These are phyloP conservation scores for Leccinum subatratum DNA, from an alignment of 1,284 basidiomycete species.

Conservation along the genomic window DNA sequence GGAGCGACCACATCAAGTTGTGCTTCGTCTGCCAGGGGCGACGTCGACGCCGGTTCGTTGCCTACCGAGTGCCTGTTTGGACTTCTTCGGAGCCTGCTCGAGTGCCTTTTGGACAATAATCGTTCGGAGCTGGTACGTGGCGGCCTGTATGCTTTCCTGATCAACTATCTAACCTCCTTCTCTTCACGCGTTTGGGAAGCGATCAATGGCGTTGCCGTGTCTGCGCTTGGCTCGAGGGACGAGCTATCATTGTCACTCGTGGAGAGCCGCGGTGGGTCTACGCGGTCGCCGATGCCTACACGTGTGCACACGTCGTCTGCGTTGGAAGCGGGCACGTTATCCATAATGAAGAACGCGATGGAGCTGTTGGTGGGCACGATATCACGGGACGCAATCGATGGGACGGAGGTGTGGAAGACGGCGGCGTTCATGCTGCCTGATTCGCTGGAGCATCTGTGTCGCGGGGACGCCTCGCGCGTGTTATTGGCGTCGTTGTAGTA, in stretches of 20 bases:
- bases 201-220: not conserved
- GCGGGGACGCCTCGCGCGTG: slow-evolving; percentile 53
- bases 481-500: slow-evolving; percentile 35
- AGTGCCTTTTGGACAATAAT: slow-evolving; percentile 73
- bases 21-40: slow-evolving; percentile 59
- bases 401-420: slow-evolving; percentile 35
- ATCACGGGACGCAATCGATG: slow-evolving; percentile 41
- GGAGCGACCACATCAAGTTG: slow-evolving; percentile 63
- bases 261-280: slow-evolving; percentile 34
- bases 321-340: slow-evolving; percentile 60
- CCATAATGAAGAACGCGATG: slow-evolving; percentile 55
- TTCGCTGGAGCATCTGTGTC: slow-evolving; percentile 65
- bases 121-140: slow-evolving; percentile 90
- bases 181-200: slow-evolving; percentile 29
- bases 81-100: slow-evolving; percentile 73
- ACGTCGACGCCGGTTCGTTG: slow-evolving; percentile 59
- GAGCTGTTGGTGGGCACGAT: slow-evolving; percentile 76
- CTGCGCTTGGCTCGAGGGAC: not conserved
- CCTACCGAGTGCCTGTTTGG: slow-evolving; percentile 77
- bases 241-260: slow-evolving; percentile 30
- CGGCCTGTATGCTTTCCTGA: slow-evolving; percentile 88
- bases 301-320: slow-evolving; percentile 41
- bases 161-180: slow-evolving; percentile 70
- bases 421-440: slow-evolving; percentile 80
- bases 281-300: not conserved